A percentile compares a stretch with the other conserved stretches of the same genome.
Evolutionary conservation across 169 alveolate genomes (phyloP).

Genomic region (Babesia ovis): DNA sequence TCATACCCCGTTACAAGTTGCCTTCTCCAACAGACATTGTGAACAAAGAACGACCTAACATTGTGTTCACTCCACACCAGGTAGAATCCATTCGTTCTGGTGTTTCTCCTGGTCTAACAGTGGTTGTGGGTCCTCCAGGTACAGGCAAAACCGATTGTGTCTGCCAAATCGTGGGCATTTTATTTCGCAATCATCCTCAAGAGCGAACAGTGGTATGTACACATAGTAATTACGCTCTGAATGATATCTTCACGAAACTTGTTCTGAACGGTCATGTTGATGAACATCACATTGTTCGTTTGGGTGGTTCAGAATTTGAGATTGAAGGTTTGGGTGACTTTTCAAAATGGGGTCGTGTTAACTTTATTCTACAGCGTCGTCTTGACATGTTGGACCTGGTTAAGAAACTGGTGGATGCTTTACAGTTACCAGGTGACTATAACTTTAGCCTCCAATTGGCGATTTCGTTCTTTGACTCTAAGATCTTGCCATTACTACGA

Average conservation of each 20-base stretch:
- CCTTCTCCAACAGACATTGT: not conserved
- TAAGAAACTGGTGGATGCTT: constrained; percentile 63
- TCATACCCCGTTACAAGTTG: constrained; percentile 6
- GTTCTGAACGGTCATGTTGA: constrained; percentile 84
- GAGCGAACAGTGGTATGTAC: constrained; percentile 87
- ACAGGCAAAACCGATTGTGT: constrained; percentile 90
- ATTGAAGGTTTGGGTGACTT: constrained; percentile 76
- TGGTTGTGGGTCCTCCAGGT: constrained; percentile 95
- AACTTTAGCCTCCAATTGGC: constrained; percentile 70
- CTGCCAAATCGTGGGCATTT: constrained; percentile 87
- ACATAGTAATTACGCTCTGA: constrained; percentile 88
- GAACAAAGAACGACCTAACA: not conserved
- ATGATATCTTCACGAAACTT: constrained; percentile 89
- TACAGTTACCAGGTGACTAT: constrained; percentile 59
- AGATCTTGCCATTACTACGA: constrained; percentile 47
- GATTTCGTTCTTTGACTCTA: constrained; percentile 62
- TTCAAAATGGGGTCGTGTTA: constrained; percentile 87
- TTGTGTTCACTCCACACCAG: constrained; percentile 79
- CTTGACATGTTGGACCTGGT: constrained; percentile 70
- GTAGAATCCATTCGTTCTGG: constrained; percentile 89
- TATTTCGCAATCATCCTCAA: constrained; percentile 83
- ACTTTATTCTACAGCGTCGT: constrained; percentile 80
- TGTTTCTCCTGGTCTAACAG: constrained; percentile 86
- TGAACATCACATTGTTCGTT: constrained; percentile 87
- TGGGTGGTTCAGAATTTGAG: constrained; percentile 89